Evolutionary conservation across 805 yeast genomes (phyloP).

Genomic region (Starmerella scarabaei): DNA sequence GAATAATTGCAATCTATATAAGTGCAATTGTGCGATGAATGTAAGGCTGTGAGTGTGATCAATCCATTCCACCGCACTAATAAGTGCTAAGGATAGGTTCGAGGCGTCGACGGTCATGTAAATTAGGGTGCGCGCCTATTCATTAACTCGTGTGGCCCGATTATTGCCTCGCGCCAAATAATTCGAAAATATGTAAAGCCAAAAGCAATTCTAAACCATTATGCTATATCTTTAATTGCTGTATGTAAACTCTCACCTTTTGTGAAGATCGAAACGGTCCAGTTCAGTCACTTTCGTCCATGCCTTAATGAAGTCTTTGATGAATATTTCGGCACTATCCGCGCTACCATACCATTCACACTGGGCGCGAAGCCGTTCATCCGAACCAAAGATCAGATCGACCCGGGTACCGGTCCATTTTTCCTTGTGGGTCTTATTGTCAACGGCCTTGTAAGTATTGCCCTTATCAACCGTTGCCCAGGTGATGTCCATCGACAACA

Average conservation of each 20-base stretch:
- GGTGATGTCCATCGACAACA: slow-evolving; percentile 7
- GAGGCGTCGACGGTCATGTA: no score
- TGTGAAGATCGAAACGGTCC: slow-evolving; percentile 15
- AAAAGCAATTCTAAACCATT: no score
- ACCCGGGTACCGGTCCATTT: slow-evolving; percentile 13
- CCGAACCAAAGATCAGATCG: slow-evolving; percentile 13
- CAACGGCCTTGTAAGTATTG: slow-evolving; percentile 15
- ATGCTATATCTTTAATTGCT: no score
- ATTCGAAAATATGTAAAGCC: no score
- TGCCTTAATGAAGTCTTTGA: slow-evolving; percentile 13
- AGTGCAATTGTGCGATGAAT: no score
- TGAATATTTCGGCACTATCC: slow-evolving; percentile 4
- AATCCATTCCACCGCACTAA: no score
- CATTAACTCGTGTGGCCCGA: no score
- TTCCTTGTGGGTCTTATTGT: slow-evolving; percentile 10
- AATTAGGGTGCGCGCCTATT: no score
- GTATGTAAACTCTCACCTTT: slow-evolving; percentile 30
- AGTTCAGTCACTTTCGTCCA: slow-evolving; percentile 16
- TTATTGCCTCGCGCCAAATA: no score
- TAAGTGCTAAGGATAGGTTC: no score
- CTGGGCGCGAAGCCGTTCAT: slow-evolving; percentile 14
- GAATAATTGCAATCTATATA: no score
- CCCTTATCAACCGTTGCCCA: slow-evolving; percentile 13
- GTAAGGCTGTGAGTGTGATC: no score
- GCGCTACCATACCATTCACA: slow-evolving; percentile 13